A percentile compares a stretch with the other conserved stretches of the same genome.
Conservation (phyloP, 2,329 filamentous ascomycete genomes). For the Ophiosphaerella narmari region DNA sequence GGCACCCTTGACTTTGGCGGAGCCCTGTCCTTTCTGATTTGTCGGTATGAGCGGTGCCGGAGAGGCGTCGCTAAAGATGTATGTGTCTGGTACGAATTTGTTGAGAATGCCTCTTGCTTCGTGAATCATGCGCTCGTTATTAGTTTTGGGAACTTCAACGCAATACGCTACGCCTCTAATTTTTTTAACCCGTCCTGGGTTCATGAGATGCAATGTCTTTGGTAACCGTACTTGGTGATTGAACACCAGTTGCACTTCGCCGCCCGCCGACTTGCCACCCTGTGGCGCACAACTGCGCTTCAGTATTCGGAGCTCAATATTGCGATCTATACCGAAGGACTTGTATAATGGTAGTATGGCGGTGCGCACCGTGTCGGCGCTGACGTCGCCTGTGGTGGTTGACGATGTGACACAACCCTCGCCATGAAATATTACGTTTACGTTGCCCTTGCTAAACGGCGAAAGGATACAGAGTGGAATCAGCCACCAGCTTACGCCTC, state of each 20-base stretch:
- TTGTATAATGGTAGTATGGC: slow-evolving; percentile 89
- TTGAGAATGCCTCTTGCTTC: slow-evolving; percentile 86
- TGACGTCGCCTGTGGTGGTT: slow-evolving; percentile 83
- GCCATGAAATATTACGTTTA: slow-evolving; percentile 89
- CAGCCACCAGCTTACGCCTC: slow-evolving; percentile 90
- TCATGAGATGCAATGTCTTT: slow-evolving; percentile 88
- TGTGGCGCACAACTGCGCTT: slow-evolving; percentile 72
- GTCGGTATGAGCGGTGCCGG: slow-evolving; percentile 66
- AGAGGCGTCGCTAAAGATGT: slow-evolving; percentile 76
- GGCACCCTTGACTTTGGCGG: slow-evolving; percentile 65
- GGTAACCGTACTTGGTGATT: slow-evolving; percentile 91
- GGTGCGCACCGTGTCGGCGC: slow-evolving; percentile 90
- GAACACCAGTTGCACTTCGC: slow-evolving; percentile 91
- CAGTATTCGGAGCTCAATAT: slow-evolving; percentile 83
- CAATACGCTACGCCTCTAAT: slow-evolving; percentile 93
- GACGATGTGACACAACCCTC: slow-evolving; percentile 90
- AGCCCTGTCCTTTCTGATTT: slow-evolving; percentile 68
- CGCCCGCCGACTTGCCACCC: slow-evolving; percentile 78
- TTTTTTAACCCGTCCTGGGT: slow-evolving; percentile 81
- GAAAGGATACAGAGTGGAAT: slow-evolving; percentile 87
- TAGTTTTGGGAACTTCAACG: slow-evolving; percentile 86
- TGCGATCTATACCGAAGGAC: slow-evolving; percentile 84
- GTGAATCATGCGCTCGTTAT: slow-evolving; percentile 95
- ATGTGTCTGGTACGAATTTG: slow-evolving; percentile 79
- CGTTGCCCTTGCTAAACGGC: slow-evolving; percentile 87